Evolutionary conservation across 2,329 filamentous ascomycete genomes (phyloP).

Genomic region (Alternaria angustiovoidea): DNA sequence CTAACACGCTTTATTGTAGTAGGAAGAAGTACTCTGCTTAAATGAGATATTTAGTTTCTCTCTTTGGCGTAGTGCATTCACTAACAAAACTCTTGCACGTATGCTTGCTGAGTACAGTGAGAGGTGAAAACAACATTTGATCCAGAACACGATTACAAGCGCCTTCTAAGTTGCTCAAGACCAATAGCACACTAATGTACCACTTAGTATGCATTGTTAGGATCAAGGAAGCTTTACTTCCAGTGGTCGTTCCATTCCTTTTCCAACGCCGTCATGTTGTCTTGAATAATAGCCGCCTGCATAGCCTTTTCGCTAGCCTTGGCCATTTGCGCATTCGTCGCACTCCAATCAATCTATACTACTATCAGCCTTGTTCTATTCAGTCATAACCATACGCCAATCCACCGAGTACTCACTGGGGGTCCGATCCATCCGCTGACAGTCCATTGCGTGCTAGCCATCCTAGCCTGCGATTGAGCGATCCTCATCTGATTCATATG

Average conservation of each 20-base stretch:
- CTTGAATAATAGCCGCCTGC: conserved; percentile 23
- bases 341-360: conserved; percentile 17
- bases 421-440: conserved; percentile 8
- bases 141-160: background rate
- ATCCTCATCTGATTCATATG: conserved; percentile 22
- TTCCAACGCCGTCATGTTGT: conserved; percentile 20
- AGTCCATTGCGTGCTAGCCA: background rate
- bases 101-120: background rate
- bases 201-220: background rate
- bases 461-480: conserved; percentile 12
- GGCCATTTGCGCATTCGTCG: conserved; percentile 19
- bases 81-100: background rate
- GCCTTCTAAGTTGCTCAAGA: background rate
- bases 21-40: no score
- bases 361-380: background rate
- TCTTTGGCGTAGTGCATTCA: no score
- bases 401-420: conserved; percentile 9
- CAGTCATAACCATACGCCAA: background rate
- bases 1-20: no score
- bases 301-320: conserved; percentile 18
- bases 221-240: background rate
- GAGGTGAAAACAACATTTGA: background rate
- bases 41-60: no score
- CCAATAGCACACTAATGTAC: background rate
- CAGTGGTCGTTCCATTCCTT: conserved; percentile 26